These are phyloP conservation scores for Prototheca cutis DNA, from an alignment of 163 green algal species.

Conservation along the genomic window DNA sequence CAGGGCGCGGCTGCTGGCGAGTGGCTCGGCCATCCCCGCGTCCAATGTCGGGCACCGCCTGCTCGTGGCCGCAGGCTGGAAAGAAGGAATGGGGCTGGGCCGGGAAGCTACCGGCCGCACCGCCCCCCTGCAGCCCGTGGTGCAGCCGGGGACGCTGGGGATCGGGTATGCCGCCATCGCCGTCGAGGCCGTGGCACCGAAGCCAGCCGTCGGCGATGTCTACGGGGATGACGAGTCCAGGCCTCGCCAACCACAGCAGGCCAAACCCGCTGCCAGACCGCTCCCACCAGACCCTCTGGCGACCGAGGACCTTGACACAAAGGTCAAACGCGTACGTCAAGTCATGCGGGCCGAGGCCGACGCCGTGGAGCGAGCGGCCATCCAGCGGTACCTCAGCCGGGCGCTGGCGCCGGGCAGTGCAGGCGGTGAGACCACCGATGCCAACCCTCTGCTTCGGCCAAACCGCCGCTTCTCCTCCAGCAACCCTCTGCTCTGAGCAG, in stretches of 20 bases:
- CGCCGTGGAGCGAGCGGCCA: constrained; percentile 15
- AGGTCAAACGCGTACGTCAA: constrained; percentile 23
- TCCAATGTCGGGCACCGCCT: constrained; percentile 26
- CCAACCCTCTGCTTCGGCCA: constrained; percentile 31
- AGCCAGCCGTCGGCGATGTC: not conserved
- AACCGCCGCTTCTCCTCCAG: constrained; percentile 24
- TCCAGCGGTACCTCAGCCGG: constrained; percentile 24
- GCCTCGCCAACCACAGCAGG: not conserved
- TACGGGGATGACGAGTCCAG: not conserved
- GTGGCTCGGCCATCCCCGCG: constrained; percentile 6
- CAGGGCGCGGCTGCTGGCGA: not conserved
- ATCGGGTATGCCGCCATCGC: constrained; percentile 19
- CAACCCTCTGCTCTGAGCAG: constrained; percentile 35
- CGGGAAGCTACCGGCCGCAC: constrained; percentile 21
- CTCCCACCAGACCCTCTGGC: constrained; percentile 24
- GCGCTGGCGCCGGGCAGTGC: constrained; percentile 29
- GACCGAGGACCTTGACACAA: constrained; percentile 15
- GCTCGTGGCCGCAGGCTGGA: constrained; percentile 36
- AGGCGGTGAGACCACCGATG: constrained; percentile 12
- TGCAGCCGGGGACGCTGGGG: constrained; percentile 23
- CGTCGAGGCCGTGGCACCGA: not conserved
- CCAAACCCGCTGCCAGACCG: not conserved
- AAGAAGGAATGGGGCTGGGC: constrained; percentile 26
- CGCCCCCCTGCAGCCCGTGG: constrained; percentile 18
- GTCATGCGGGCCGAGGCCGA: constrained; percentile 34